phyloP scores from a whole-genome alignment of 2,329 filamentous ascomycete genomes.

The Didymellaceae sp. region DNA sequence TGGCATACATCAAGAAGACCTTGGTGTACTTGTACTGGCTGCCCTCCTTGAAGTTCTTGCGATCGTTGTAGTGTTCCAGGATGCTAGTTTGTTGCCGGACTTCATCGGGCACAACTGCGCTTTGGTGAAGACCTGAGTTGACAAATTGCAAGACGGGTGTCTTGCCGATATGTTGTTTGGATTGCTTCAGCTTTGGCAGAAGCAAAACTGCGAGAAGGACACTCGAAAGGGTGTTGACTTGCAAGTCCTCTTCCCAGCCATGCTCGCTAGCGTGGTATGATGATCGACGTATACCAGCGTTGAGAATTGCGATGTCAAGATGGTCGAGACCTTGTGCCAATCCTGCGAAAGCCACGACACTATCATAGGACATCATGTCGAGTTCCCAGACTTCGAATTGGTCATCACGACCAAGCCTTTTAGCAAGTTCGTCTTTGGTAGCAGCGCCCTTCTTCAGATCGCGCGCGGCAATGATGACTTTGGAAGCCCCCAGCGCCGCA shows the following conservation, averaged over 20 bases:
- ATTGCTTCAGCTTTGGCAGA: conserved; percentile 46
- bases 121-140: conserved; percentile 41
- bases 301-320: conserved; percentile 49
- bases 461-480: conserved; percentile 50
- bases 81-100: conserved; percentile 30
- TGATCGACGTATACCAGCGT: conserved; percentile 46
- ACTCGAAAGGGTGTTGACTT: conserved; percentile 66
- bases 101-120: conserved; percentile 31
- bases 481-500: conserved; percentile 42
- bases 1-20: conserved; percentile 45
- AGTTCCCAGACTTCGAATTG: conserved; percentile 48
- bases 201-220: conserved; percentile 61
- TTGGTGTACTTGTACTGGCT: conserved; percentile 44
- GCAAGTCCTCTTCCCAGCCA: conserved; percentile 56
- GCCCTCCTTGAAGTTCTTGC: conserved; percentile 33
- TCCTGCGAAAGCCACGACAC: conserved; percentile 41
- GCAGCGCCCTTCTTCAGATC: conserved; percentile 45
- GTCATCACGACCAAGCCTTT: conserved; percentile 30
- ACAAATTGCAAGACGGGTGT: conserved; percentile 43
- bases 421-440: conserved; percentile 40
- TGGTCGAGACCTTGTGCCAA: conserved; percentile 37
- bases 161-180: conserved; percentile 28
- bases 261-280: conserved; percentile 33
- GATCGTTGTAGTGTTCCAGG: conserved; percentile 40
- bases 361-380: conserved; percentile 46